phyloP scores from a whole-genome alignment of 805 yeast genomes.

The Saccharomyces kudriavzevii region DNA sequence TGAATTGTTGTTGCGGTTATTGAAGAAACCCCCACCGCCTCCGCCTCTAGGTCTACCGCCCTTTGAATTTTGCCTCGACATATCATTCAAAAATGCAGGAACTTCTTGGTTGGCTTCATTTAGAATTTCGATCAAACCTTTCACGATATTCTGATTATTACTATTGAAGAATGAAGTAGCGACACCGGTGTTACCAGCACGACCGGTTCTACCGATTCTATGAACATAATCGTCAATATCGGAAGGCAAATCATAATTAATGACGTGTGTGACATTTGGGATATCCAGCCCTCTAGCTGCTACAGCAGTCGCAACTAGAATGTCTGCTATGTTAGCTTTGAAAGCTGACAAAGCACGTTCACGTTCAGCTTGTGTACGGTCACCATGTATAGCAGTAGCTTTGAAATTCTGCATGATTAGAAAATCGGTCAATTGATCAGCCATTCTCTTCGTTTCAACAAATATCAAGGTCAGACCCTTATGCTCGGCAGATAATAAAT shows the following conservation, averaged over 20 bases:
- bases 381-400: conserved; percentile 98
- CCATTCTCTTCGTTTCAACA: conserved; percentile 97
- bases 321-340: conserved; percentile 83
- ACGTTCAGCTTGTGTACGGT: conserved; percentile 94
- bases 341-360: conserved; percentile 90
- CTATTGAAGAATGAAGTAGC: conserved; percentile 97
- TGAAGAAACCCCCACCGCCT: conserved; percentile 32
- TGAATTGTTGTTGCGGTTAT: conserved; percentile 32
- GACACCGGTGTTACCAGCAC: conserved; percentile 97
- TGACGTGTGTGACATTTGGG: conserved; percentile 95
- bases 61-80: conserved; percentile 62
- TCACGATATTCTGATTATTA: conserved; percentile 77
- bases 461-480: conserved; percentile 83
- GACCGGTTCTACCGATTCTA: conserved; percentile 99
- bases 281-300: conserved; percentile 99
- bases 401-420: conserved; percentile 80
- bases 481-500: conserved; percentile 71
- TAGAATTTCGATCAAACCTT: conserved; percentile 77
- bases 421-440: conserved; percentile 87
- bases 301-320: conserved; percentile 96
- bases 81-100: conserved; percentile 74
- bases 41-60: conserved; percentile 51
- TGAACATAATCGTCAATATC: conserved; percentile 98
- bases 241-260: conserved; percentile 91
- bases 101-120: conserved; percentile 95